These are phyloP conservation scores for Kwoniella bestiolae DNA, from an alignment of 768 basidiomycete genomes.

Conservation along the genomic window DNA sequence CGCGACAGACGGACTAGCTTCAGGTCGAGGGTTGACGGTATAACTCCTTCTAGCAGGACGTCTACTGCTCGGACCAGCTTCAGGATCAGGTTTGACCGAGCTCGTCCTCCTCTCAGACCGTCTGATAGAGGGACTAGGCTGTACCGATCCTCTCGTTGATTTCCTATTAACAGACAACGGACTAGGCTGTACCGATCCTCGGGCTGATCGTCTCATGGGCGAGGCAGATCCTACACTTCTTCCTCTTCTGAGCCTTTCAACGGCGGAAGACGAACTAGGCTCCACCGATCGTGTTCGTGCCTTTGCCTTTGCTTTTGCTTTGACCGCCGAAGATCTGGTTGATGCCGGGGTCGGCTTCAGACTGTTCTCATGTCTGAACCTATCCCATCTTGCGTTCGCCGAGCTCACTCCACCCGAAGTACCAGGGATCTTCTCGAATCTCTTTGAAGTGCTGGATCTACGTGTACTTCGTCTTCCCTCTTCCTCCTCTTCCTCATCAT, in stretches of 20 bases:
- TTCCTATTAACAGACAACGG: background rate
- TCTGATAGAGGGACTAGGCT: background rate
- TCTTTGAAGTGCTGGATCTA: background rate
- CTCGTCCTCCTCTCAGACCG: background rate
- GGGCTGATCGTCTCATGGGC: too few species aligned
- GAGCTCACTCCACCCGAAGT: background rate
- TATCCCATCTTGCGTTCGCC: background rate
- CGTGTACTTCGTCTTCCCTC: background rate
- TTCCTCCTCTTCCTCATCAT: constrained; percentile 9
- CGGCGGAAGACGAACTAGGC: too few species aligned
- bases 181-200: background rate
- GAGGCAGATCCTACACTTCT: too few species aligned
- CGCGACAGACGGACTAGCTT: background rate
- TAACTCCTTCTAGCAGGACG: too few species aligned
- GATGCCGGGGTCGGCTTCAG: too few species aligned
- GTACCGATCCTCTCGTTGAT: background rate
- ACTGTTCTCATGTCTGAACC: too few species aligned
- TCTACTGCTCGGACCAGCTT: background rate
- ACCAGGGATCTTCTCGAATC: background rate
- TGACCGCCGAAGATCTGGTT: too few species aligned
- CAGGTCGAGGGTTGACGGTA: background rate
- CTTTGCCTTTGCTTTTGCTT: too few species aligned
- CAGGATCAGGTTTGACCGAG: background rate
- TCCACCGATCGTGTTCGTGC: too few species aligned
- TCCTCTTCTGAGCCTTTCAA: too few species aligned